Evolutionary conservation across 2,329 filamentous ascomycete genomes (phyloP).

Genomic region (Capronia americana): DNA sequence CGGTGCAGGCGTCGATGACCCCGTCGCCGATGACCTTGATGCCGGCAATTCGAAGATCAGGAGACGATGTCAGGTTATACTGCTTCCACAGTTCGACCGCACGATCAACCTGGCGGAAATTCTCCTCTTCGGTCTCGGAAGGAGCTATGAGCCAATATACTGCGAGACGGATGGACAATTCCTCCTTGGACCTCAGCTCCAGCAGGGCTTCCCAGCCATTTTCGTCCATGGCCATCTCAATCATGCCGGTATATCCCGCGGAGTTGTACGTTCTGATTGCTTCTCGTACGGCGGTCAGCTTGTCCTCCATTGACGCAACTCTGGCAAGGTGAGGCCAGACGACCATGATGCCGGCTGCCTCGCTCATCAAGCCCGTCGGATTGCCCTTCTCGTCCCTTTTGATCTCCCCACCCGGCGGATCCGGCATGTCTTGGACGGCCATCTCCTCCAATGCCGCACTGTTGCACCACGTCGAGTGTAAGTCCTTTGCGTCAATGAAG

Average conservation of each 20-base stretch:
- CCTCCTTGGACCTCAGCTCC: conserved; percentile 45
- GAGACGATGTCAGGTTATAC: conserved; percentile 50
- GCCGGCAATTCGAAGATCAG: conserved; percentile 54
- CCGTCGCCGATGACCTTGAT: conserved; percentile 60
- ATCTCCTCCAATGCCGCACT: conserved; percentile 56
- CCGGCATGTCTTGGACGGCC: conserved; percentile 48
- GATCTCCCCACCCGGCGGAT: conserved; percentile 56
- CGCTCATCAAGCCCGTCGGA: conserved; percentile 54
- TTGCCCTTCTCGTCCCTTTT: conserved; percentile 53
- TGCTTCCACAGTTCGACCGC: conserved; percentile 52
- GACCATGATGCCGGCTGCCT: conserved; percentile 53
- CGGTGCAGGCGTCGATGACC: conserved; percentile 59
- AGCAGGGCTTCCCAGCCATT: conserved; percentile 54
- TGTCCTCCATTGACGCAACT: conserved; percentile 52
- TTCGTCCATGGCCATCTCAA: conserved; percentile 62
- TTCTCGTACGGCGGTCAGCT: conserved; percentile 48
- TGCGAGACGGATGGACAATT: conserved; percentile 53
- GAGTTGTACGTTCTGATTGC: conserved; percentile 53
- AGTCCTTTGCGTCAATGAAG: conserved; percentile 57
- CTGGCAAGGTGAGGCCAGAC: conserved; percentile 56
- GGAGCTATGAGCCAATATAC: conserved; percentile 58
- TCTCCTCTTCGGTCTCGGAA: conserved; percentile 47
- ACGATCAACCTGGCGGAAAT: conserved; percentile 53
- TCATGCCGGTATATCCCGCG: conserved; percentile 56
- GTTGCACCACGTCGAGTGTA: conserved; percentile 61